Evolutionary conservation across 768 basidiomycete genomes (phyloP).

Genomic region (Serendipita sp.): DNA sequence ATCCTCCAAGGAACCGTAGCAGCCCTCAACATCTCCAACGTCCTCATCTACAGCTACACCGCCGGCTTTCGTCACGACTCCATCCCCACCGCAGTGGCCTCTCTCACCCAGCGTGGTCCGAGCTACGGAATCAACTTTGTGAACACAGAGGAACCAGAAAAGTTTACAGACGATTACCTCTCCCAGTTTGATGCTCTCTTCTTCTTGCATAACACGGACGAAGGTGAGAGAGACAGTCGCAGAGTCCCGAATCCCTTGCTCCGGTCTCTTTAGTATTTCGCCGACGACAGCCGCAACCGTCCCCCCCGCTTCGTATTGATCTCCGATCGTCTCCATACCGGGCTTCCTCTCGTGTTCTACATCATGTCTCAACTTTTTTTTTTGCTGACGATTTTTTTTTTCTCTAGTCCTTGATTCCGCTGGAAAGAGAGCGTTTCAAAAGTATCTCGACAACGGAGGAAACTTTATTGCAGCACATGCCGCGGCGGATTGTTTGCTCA

Average conservation of each 20-base stretch:
- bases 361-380: too few relatives aligned
- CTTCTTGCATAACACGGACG: conserved; percentile 54
- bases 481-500: conserved; percentile 42
- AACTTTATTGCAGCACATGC: conserved; percentile 58
- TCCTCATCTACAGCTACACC: conserved; percentile 51
- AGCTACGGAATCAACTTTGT: conserved; percentile 40
- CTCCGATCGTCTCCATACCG: background rate
- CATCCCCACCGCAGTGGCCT: conserved; percentile 52
- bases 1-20: background rate
- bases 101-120: conserved; percentile 31
- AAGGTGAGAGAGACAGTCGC: too few relatives aligned
- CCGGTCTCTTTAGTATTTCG: too few relatives aligned
- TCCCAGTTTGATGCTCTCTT: conserved; percentile 46
- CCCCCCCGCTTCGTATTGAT: background rate
- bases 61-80: conserved; percentile 54
- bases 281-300: background rate
- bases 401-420: conserved; percentile 39
- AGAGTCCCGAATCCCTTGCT: too few relatives aligned
- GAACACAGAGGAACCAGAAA: conserved; percentile 42
- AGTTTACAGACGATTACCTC: conserved; percentile 42
- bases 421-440: conserved; percentile 47
- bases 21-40: conserved; percentile 9
- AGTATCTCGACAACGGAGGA: conserved; percentile 50
- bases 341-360: background rate
- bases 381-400: too few relatives aligned